These are phyloP conservation scores for Strobilomyces dryophilus DNA, from an alignment of 768 basidiomycete species.

Conservation along the genomic window DNA sequence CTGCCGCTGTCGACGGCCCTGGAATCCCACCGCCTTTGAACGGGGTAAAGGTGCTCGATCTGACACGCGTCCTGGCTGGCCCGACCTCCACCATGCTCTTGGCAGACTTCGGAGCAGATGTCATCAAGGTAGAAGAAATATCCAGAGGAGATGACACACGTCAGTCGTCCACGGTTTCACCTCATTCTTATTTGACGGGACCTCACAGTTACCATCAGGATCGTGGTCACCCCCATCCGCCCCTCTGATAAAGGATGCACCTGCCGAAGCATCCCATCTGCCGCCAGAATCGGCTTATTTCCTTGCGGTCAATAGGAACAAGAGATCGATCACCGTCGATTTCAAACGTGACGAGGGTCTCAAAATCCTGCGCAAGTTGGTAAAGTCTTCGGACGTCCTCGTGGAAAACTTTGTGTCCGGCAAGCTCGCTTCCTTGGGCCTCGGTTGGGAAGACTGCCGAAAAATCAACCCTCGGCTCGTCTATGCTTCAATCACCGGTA, in stretches of 20 bases:
- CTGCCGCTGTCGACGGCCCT: slow-evolving; percentile 7
- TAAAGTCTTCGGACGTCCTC: slow-evolving; percentile 74
- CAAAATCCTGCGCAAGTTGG: slow-evolving; percentile 66
- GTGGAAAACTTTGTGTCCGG: slow-evolving; percentile 89
- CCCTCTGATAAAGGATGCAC: slow-evolving; percentile 43
- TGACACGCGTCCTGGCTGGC: slow-evolving; percentile 89
- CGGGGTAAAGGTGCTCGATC: slow-evolving; percentile 80
- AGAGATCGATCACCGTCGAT: slow-evolving; percentile 85
- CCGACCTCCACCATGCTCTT: slow-evolving; percentile 91
- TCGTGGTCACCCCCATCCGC: slow-evolving; percentile 65
- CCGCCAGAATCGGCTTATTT: slow-evolving; percentile 95
- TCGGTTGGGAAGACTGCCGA: slow-evolving; percentile 80
- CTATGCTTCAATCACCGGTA: slow-evolving; percentile 88
- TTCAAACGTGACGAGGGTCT: slow-evolving; percentile 78
- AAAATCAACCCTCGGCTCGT: slow-evolving; percentile 76
- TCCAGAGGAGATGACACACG: slow-evolving; percentile 87
- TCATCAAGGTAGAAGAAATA: slow-evolving; percentile 86
- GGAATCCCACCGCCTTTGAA: slow-evolving; percentile 77
- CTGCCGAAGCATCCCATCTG: slow-evolving; percentile 54
- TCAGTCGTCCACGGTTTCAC: slow-evolving; percentile 34
- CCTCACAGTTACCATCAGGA: slow-evolving; percentile 36
- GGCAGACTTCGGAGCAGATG: slow-evolving; percentile 90
- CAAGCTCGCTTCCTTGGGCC: slow-evolving; percentile 78
- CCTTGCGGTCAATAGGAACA: slow-evolving; percentile 83
- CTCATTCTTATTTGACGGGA: slow-evolving; percentile 10